Conservation (phyloP, 2,329 filamentous ascomycete species). For the Aschersonia sp. region DNA sequence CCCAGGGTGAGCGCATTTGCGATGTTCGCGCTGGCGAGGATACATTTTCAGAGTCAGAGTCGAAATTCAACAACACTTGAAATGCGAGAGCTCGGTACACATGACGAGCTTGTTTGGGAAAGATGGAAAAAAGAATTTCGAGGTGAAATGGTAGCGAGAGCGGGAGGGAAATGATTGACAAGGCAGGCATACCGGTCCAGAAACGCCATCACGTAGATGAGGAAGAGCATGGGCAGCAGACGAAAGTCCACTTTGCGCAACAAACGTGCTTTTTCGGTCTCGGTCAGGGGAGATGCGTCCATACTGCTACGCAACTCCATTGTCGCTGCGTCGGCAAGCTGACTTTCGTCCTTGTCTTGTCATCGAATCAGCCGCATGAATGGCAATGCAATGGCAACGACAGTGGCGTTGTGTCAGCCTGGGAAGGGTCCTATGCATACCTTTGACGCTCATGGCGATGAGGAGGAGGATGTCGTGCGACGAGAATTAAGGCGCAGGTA, state of each 20-base stretch:
- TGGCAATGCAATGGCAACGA: not conserved
- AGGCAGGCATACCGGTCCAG: slow-evolving; percentile 1
- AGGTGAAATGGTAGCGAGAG: not conserved
- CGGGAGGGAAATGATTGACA: not conserved
- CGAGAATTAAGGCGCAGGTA: too few relatives aligned
- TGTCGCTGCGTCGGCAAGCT: not conserved
- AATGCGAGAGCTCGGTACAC: not conserved
- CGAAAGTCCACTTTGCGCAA: slow-evolving; percentile 2
- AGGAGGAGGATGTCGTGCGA: too few relatives aligned
- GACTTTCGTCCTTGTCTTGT: not conserved
- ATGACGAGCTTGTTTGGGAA: too few relatives aligned
- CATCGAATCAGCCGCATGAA: not conserved
- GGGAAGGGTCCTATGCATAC: too few relatives aligned
- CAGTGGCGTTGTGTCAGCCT: not conserved
- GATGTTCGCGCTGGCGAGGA: slow-evolving; percentile 1
- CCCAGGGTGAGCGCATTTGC: slow-evolving; percentile 2
- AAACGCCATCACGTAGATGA: slow-evolving; percentile 4
- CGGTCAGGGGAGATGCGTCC: not conserved
- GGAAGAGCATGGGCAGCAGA: slow-evolving; percentile 2
- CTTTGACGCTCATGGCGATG: too few relatives aligned
- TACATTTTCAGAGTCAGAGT: not conserved
- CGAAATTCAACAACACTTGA: not conserved
- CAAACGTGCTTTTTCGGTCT: slow-evolving; percentile 1
- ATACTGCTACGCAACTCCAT: not conserved
- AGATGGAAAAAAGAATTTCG: not conserved